Percentiles rank a stretch among this genome's conserved stretches.
Conservation (phyloP, 192 early-diverging fungal species). For the Haplosporangium gracile region DNA sequence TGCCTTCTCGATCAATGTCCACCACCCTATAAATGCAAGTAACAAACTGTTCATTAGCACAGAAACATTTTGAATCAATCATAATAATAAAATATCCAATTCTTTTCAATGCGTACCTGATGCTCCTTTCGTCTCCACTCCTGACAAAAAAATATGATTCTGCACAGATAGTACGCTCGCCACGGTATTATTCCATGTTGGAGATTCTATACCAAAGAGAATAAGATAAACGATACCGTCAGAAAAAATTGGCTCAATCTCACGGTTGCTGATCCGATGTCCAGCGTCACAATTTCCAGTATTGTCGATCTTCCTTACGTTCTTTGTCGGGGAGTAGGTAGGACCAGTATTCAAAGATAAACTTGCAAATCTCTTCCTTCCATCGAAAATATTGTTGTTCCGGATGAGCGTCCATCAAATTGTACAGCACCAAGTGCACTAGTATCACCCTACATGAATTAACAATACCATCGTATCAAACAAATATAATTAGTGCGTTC, state of each 20-base stretch:
- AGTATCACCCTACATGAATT: conserved; percentile 57
- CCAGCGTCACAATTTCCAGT: neutral
- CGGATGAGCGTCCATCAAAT: conserved; percentile 73
- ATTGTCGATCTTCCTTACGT: conserved; percentile 60
- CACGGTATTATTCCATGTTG: conserved; percentile 90
- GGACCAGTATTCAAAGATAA: conserved; percentile 83
- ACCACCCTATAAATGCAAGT: conserved; percentile 58
- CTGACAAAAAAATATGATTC: conserved; percentile 79
- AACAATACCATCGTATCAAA: neutral
- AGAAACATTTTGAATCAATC: neutral
- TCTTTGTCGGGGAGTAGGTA: conserved; percentile 75
- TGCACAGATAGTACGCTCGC: conserved; percentile 87
- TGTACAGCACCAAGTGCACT: conserved; percentile 82
- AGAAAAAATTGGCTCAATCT: neutral
- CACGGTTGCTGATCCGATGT: neutral
- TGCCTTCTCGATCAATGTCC: conserved; percentile 64
- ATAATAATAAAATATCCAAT: neutral
- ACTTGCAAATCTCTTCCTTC: conserved; percentile 85
- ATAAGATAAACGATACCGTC: neutral
- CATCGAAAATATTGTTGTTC: conserved; percentile 80
- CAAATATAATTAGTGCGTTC: neutral
- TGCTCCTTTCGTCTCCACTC: conserved; percentile 76
- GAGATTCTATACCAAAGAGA: conserved; percentile 63
- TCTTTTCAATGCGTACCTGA: conserved; percentile 66
- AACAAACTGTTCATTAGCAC: conserved; percentile 34